Base-by-base conservation (phyloP, 2,329 filamentous ascomycete species). In the Claviceps purpurea region DNA sequence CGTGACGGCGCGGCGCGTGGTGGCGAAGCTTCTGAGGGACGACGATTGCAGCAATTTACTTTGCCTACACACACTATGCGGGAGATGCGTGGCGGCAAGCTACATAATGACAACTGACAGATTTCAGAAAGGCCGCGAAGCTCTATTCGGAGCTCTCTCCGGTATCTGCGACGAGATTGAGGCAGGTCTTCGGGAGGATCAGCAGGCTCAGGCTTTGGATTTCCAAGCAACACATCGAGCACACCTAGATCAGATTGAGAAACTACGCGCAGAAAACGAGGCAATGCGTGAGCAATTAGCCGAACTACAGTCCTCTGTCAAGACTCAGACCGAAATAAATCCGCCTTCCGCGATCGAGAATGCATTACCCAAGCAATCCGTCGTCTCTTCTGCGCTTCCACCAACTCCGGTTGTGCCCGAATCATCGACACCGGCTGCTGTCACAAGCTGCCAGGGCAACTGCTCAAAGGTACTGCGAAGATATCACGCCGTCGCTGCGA, bases 221-320 rank as follows among this genome's bases (percentile, higher is more conserved):
- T 24, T 38, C 20, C 8, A 47, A 20, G 42, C 49, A 39, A 46
- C 37, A 13, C 24, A 18, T 40, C 20, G 11, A 16, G 38, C 39
- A 41, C 42, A 53, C 3, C 39, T 49, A 11, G 62, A 60, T 16
- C 56, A 62, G 26, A 65, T 65, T 20, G 63, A 67, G 14, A 59
- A 56, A 1, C 58, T 77, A 26, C 66, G 73, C 51, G 57, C 66
- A 16, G 71, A 76, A 54, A 75, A 74, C 49, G 57, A 56, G n/a
- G 55, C 62, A 4, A 64, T 79, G 5, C 66, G 63, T 49, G 59
- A 57, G 37, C 65, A 73, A 50, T 54, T 76, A 10, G 52, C 53
- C 5, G 26, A 34, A 10, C 3, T 51, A 1, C 46, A 24, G 39
- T 49, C 44, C 4, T 26, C 49, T 18, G 3, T 13, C 10, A 16